Evolutionary conservation across 2,329 filamentous ascomycete genomes (phyloP), one percentile per base, ranked within the genome.

Genomic region (Cercospora citrullina): DNA sequence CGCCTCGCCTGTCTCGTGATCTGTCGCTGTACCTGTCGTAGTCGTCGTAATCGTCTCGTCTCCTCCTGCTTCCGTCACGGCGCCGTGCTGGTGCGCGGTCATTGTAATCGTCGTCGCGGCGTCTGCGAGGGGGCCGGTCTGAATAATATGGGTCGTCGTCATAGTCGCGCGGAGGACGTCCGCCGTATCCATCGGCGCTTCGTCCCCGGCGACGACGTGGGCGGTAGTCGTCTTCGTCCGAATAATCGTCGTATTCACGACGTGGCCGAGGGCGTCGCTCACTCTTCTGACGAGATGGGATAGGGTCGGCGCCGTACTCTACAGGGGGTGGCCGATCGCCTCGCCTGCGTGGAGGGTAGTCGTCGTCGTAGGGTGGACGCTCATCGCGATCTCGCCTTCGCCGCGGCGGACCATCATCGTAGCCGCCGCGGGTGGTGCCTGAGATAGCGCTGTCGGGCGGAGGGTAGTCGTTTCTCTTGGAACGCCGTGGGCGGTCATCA

Each of bases 221-320:
- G 18, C 66, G 68, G 31, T 74, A 68, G 48, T 72, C 69, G 21
- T 74, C 65, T 18, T 74, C 72, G 48, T 72, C 69, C 51, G 68
- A 70, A 48, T 68, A 68, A 23, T 75, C 71, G 28, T 75, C 70
- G 63, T 74, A 72, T 39, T 73, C 68, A 16, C 70, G 61, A 21
- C 74, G 71, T 30, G 71, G 63, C n/a, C 69, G 69, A 30, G 74
- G 70, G 7, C 70, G 64, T 12, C 69, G 65, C 14, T 75, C 72
- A 18, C 72, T 75, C 59, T 72, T 69, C 53, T 75, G 69, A 14
- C 72, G 72, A 21, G 70, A 70, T 28, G 74, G 71, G 21, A 76
- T 72, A 1, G 75, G 75, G 10, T 74, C 74, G 9, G 73, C 72
- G 33, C 75, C 75, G 48, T 76, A 76, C 58, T 76, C 74, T 36